Evolutionary conservation across 306 rosid species (phyloP), one percentile per base, ranked within the genome.

Genomic region (Prunus fruticosa): DNA sequence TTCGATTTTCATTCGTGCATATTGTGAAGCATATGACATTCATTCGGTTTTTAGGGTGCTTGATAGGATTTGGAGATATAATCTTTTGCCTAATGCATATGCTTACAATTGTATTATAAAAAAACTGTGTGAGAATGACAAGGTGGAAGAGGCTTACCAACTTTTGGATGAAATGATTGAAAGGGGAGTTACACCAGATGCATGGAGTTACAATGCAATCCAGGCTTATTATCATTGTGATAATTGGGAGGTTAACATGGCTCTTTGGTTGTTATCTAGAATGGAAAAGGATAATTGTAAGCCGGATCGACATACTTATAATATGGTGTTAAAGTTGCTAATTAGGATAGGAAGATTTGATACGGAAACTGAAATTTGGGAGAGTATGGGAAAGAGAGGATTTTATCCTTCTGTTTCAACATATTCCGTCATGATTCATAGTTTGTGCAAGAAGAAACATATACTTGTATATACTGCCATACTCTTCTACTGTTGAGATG

Each of bases 101-200:
- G 81, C 98, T 10, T 94, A 90, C 84, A 94, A 94, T 80, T 84
- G 87, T 53, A 57, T 94, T 51, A 89, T 94, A 80, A 91, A 88
- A 83, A 93, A 79, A 51, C 93, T 91, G 32, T 90, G 97, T 82
- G 90, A 94, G 84, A 86, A 86, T 63, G 86, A 91, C 23, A 85
- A 78, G 41, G 87, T 86, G 77, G 97, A 94, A 72, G 96, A 94
- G 78, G 97, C 97, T 19, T 91, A 91, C 82, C 82, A 89, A 25
- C 81, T 94, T 86, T 67, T 94, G 76, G 95, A 90, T 68, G 96
- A 94, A 83, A 94, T 94, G 96, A 84, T 87, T 67, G 88, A 86
- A n/a, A 83, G 76, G 12, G 93, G 96, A 72, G 85, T 80, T 58
- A 67, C 49, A 20, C 97, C 98, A 1, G 96, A 94, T 85, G 22